Evolutionary conservation across 106 monocot species (phyloP).

Genomic region (Chionographis japonica): DNA sequence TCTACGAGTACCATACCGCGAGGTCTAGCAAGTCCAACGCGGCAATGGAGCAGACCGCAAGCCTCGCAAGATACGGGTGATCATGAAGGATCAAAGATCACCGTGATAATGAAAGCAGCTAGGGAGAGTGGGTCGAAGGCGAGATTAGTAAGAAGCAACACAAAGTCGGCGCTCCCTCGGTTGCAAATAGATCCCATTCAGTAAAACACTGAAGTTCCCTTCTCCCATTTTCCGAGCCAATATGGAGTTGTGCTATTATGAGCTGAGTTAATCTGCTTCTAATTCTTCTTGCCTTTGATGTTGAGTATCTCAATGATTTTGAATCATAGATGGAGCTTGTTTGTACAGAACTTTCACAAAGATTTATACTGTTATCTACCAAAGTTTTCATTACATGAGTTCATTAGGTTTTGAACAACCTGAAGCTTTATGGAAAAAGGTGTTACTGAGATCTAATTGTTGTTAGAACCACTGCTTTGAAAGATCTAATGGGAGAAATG

Average conservation of each 20-base stretch:
- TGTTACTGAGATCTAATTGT: too few species aligned
- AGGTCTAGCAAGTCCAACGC: slow-evolving; percentile 22
- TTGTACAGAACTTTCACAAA: neutral
- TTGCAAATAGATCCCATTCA: neutral
- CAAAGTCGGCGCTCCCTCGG: neutral
- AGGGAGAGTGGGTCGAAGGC: slow-evolving; percentile 9
- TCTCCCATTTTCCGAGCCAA: too few species aligned
- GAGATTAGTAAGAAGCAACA: slow-evolving; percentile 2
- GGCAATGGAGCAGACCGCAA: slow-evolving; percentile 10
- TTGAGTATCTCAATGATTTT: neutral
- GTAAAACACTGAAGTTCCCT: neutral
- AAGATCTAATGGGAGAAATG: too few species aligned
- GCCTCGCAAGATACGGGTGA: slow-evolving; percentile 11
- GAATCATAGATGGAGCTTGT: neutral
- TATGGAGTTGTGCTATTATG: neutral
- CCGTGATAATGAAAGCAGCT: slow-evolving; percentile 18
- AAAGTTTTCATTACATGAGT: too few species aligned
- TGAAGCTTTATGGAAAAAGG: too few species aligned
- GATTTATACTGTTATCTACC: neutral
- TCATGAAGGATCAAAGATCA: slow-evolving; percentile 29
- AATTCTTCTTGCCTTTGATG: neutral
- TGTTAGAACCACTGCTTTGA: too few species aligned
- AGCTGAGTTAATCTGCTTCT: neutral
- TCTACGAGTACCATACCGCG: slow-evolving; percentile 25
- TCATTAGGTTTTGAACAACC: too few species aligned